Evolutionary conservation across 2,329 filamentous ascomycete species (phyloP).

Genomic region (Colletotrichum limetticola): DNA sequence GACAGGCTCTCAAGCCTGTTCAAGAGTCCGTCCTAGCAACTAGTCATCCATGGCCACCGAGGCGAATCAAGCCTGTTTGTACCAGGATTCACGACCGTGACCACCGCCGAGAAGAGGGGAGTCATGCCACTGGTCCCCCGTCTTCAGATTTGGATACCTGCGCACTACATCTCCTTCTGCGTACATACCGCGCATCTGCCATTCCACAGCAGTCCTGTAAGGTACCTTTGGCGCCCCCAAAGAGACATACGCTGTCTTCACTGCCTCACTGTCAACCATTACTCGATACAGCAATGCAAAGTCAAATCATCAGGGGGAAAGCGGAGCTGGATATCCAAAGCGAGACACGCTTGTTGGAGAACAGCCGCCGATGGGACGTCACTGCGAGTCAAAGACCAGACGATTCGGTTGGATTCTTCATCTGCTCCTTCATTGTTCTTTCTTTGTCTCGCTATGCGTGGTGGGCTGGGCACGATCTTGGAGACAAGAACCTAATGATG

Average conservation of each 20-base stretch:
- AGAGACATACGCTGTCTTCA: background rate
- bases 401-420: constrained; percentile 23
- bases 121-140: constrained; percentile 20
- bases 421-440: constrained; percentile 2
- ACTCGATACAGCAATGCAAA: background rate
- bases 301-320: constrained; percentile 9
- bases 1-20: constrained; percentile 23
- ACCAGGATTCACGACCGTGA: constrained; percentile 27
- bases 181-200: constrained; percentile 22
- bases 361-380: constrained; percentile 26
- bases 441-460: constrained; percentile 1
- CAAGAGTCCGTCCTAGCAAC: constrained; percentile 10
- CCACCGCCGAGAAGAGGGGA: constrained; percentile 25
- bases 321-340: background rate
- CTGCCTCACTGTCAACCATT: background rate
- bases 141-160: background rate
- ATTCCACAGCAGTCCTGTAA: constrained; percentile 31
- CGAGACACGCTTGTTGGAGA: constrained; percentile 25
- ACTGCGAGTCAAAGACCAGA: constrained; percentile 12
- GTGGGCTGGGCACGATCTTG: background rate
- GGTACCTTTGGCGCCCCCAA: constrained; percentile 28
- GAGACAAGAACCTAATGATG: background rate
- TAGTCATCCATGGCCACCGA: constrained; percentile 12
- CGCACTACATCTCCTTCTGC: background rate
- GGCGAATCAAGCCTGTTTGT: constrained; percentile 31